Evolutionary conservation across 768 basidiomycete genomes (phyloP).

Genomic region (Auricularia sp.): DNA sequence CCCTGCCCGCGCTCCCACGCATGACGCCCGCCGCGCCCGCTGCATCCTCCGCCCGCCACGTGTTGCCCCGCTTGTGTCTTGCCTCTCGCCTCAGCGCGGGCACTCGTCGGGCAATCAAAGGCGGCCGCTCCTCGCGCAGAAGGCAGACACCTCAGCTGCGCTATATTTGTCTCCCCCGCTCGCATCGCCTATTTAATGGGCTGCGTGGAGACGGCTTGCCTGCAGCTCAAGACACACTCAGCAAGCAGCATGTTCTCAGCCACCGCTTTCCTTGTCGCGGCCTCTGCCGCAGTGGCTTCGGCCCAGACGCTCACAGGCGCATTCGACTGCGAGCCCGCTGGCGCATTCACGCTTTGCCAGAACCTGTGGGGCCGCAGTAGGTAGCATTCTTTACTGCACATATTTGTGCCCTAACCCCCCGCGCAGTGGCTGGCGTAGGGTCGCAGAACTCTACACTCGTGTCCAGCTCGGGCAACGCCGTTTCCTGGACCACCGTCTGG

Average conservation of each 20-base stretch:
- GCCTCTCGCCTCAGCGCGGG: neutral
- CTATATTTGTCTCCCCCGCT: neutral
- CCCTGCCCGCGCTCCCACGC: neutral
- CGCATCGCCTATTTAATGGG: neutral
- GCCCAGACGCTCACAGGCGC: conserved; percentile 31
- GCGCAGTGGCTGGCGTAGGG: conserved; percentile 35
- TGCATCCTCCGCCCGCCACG: neutral
- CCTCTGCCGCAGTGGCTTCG: neutral
- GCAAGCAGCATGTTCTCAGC: neutral
- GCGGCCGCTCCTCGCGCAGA: neutral
- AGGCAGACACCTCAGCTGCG: neutral
- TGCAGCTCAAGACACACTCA: neutral
- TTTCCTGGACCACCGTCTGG: conserved; percentile 45
- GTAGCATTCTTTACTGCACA: conserved; percentile 5
- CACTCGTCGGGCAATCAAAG: neutral
- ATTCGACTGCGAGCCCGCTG: conserved; percentile 35
- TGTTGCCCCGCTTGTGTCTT: neutral
- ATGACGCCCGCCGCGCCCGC: neutral
- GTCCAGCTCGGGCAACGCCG: conserved; percentile 26
- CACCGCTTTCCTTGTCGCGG: neutral
- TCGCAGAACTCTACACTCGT: conserved; percentile 38
- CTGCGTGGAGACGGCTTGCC: no score
- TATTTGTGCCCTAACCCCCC: no score
- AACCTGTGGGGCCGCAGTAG: conserved; percentile 44
- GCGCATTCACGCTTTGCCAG: conserved; percentile 42